A percentile compares a stretch with the other conserved stretches of the same genome.
These are phyloP conservation scores for Amanita muscaria DNA, from an alignment of 768 basidiomycete genomes.

Conservation along the genomic window DNA sequence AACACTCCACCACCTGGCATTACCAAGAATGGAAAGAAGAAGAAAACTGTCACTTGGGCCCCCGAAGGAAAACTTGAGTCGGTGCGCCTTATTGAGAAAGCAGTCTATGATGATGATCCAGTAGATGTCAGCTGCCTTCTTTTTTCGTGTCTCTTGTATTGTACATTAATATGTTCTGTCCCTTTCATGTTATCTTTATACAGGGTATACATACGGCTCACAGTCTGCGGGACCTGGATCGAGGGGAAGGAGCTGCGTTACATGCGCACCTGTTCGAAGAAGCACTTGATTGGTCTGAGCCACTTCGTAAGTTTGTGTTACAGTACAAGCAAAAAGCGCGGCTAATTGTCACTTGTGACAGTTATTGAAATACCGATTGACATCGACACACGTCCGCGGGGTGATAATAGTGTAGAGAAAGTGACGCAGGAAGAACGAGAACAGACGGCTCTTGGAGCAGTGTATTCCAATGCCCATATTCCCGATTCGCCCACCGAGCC, in stretches of 20 bases:
- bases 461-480: slow-evolving; percentile 62
- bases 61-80: slow-evolving; percentile 65
- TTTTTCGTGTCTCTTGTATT: slow-evolving; percentile 30
- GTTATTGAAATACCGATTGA: slow-evolving; percentile 57
- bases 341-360: slow-evolving; percentile 24
- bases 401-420: slow-evolving; percentile 63
- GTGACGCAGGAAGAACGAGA: slow-evolving; percentile 68
- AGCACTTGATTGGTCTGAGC: slow-evolving; percentile 80
- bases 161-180: slow-evolving; percentile 43
- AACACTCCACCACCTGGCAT: slow-evolving; percentile 27
- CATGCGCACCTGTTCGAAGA: slow-evolving; percentile 82
- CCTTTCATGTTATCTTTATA: slow-evolving; percentile 19
- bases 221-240: slow-evolving; percentile 78
- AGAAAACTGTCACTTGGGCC: slow-evolving; percentile 75
- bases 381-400: slow-evolving; percentile 45
- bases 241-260: slow-evolving; percentile 78
- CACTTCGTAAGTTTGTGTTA: slow-evolving; percentile 45
- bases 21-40: slow-evolving; percentile 46
- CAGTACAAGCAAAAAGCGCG: slow-evolving; percentile 13
- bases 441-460: slow-evolving; percentile 62
- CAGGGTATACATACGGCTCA: slow-evolving; percentile 68
- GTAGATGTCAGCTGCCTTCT: slow-evolving; percentile 66
- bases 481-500: slow-evolving; percentile 76
- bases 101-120: slow-evolving; percentile 84
- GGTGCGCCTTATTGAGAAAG: slow-evolving; percentile 74